A percentile compares a stretch with the other conserved stretches of the same genome.
These are phyloP conservation scores for Polyporus arcularius DNA, from an alignment of 768 basidiomycete genomes.

Conservation along the genomic window DNA sequence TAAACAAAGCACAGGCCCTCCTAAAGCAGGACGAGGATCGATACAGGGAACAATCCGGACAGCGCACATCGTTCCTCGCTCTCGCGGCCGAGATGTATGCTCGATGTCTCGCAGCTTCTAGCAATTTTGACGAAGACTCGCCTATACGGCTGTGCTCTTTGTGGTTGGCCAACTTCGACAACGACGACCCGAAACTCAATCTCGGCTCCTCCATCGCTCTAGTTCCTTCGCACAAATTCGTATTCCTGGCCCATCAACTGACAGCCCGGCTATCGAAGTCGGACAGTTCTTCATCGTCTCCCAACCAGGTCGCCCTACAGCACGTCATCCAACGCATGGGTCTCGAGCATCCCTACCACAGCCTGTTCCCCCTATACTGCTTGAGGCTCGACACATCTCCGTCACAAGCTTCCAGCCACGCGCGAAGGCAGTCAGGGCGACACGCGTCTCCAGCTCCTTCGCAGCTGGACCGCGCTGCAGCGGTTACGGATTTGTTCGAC, in stretches of 20 bases:
- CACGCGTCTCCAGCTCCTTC: conserved; percentile 40
- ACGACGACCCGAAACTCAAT: conserved; percentile 43
- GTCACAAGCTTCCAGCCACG: conserved; percentile 12
- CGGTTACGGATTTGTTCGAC: conserved; percentile 64
- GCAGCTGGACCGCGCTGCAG: conserved; percentile 60
- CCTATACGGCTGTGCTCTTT: conserved; percentile 84
- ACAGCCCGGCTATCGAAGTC: conserved; percentile 78
- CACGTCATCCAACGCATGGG: conserved; percentile 74
- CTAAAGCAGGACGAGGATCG: conserved; percentile 55
- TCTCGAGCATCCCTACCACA: conserved; percentile 91
- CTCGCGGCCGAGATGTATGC: conserved; percentile 88
- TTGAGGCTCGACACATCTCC: conserved; percentile 45
- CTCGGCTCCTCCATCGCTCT: conserved; percentile 50
- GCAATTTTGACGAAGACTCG: conserved; percentile 73
- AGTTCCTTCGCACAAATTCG: conserved; percentile 85
- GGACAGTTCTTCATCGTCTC: conserved; percentile 27
- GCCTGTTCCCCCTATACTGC: conserved; percentile 86
- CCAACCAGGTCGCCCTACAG: conserved; percentile 60
- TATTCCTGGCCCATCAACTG: conserved; percentile 91
- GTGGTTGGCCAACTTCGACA: conserved; percentile 88
- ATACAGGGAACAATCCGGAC: conserved; percentile 40
- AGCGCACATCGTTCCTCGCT: conserved; percentile 63
- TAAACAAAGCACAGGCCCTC: conserved; percentile 43
- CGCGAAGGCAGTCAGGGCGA: conserved; percentile 50
- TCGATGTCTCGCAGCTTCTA: conserved; percentile 65